Conservation (phyloP, 768 basidiomycete species). For the Stropharia rugosoannulata region DNA sequence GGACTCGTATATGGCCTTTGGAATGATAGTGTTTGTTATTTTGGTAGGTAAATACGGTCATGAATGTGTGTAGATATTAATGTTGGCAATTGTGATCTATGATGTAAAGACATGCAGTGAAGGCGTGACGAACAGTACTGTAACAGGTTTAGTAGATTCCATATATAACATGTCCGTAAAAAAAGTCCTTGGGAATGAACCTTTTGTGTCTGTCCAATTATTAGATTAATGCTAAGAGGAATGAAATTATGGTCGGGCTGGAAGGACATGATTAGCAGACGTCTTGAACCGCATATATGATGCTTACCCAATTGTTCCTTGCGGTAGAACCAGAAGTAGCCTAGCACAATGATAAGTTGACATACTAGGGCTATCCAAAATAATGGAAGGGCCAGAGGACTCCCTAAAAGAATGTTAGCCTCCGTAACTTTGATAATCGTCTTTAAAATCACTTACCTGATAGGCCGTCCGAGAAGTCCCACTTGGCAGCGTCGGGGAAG, state of each 20-base stretch:
- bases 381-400: conserved; percentile 78
- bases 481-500: conserved; percentile 89
- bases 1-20: too few relatives aligned
- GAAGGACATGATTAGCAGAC: not conserved
- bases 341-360: conserved; percentile 82
- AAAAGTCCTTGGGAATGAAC: conserved; percentile 18
- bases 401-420: conserved; percentile 37
- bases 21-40: too few relatives aligned
- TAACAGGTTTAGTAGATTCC: conserved; percentile 27
- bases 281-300: not conserved
- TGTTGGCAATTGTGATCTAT: conserved; percentile 18
- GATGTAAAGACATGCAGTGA: conserved; percentile 23
- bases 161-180: conserved; percentile 26
- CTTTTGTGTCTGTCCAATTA: conserved; percentile 14
- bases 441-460: conserved; percentile 35
- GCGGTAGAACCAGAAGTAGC: conserved; percentile 97
- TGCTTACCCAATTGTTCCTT: conserved; percentile 85
- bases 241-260: conserved; percentile 1
- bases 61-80: conserved; percentile 7
- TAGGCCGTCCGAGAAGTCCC: conserved; percentile 80
- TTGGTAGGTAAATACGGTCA: too few relatives aligned
- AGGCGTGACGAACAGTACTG: conserved; percentile 22
- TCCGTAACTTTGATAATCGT: not conserved
- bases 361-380: conserved; percentile 87
- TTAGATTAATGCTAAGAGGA: conserved; percentile 17